phyloP scores from a whole-genome alignment of 2,329 filamentous ascomycete species.

The Emmonsiellopsis sp. region DNA sequence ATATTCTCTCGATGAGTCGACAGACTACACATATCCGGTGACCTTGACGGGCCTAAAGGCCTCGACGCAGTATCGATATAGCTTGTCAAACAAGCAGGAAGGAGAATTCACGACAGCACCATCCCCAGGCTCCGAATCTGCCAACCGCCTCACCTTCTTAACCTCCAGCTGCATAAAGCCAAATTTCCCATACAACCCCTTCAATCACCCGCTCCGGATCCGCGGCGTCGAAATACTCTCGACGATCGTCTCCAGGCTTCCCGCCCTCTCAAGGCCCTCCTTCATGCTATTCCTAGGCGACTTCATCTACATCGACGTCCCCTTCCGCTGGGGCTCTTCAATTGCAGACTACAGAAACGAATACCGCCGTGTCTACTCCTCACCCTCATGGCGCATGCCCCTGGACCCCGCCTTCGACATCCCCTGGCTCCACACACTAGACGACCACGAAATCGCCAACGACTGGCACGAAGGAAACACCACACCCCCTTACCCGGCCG shows the following conservation, averaged over 20 bases:
- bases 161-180: constrained; percentile 90
- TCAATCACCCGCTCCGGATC: constrained; percentile 74
- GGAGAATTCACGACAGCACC: constrained; percentile 76
- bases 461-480: constrained; percentile 75
- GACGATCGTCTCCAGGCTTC: constrained; percentile 59
- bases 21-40: constrained; percentile 72
- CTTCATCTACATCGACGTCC: constrained; percentile 61
- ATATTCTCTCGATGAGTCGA: constrained; percentile 59
- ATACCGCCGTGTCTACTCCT: constrained; percentile 92
- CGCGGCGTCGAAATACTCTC: constrained; percentile 72
- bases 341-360: constrained; percentile 75
- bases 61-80: constrained; percentile 72
- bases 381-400: constrained; percentile 67
- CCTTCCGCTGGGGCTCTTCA: constrained; percentile 63
- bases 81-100: constrained; percentile 74
- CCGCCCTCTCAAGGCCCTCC: constrained; percentile 40
- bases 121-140: constrained; percentile 52
- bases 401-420: constrained; percentile 53
- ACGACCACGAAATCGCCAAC: constrained; percentile 94
- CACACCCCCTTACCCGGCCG: constrained; percentile 68
- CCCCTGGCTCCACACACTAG: constrained; percentile 96
- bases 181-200: constrained; percentile 77
- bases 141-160: constrained; percentile 76
- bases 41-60: constrained; percentile 58
- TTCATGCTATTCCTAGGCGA: constrained; percentile 54